These are phyloP conservation scores for Oldenlandia corymbosa DNA, from an alignment of 257 asterid genomes.

Conservation along the genomic window DNA sequence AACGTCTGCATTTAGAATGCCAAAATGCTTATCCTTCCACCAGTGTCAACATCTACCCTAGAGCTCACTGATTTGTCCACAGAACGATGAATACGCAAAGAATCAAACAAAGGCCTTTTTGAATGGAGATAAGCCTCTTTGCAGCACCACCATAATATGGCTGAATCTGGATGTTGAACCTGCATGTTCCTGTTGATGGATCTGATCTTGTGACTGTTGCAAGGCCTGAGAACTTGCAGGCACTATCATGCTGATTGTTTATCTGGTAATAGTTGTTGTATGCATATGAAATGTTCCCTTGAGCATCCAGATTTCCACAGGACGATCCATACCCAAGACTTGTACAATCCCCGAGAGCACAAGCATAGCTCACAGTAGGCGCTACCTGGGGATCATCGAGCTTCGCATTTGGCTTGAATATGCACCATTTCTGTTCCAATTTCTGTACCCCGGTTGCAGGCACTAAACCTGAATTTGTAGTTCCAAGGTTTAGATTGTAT, in stretches of 20 bases:
- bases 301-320: conserved; percentile 51
- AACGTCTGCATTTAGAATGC: neutral
- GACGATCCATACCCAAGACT: conserved; percentile 64
- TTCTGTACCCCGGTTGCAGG: conserved; percentile 41
- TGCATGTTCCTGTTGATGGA: conserved; percentile 61
- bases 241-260: conserved; percentile 51
- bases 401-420: conserved; percentile 45
- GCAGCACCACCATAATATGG: conserved; percentile 47
- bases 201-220: conserved; percentile 59
- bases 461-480: conserved; percentile 39
- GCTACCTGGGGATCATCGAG: conserved; percentile 49
- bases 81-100: conserved; percentile 26
- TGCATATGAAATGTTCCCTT: conserved; percentile 58
- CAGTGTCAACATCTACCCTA: conserved; percentile 6
- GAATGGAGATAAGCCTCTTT: conserved; percentile 13
- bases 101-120: conserved; percentile 23
- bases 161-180: conserved; percentile 46
- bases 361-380: conserved; percentile 62
- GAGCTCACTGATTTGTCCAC: conserved; percentile 37
- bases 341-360: conserved; percentile 69
- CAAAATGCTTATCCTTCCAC: conserved; percentile 3
- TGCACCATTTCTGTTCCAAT: conserved; percentile 60
- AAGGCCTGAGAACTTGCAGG: conserved; percentile 62
- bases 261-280: conserved; percentile 78
- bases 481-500: conserved; percentile 60